These are phyloP conservation scores for Penicillium steckii DNA, from an alignment of 495 filamentous ascomycete species.

Conservation along the genomic window DNA sequence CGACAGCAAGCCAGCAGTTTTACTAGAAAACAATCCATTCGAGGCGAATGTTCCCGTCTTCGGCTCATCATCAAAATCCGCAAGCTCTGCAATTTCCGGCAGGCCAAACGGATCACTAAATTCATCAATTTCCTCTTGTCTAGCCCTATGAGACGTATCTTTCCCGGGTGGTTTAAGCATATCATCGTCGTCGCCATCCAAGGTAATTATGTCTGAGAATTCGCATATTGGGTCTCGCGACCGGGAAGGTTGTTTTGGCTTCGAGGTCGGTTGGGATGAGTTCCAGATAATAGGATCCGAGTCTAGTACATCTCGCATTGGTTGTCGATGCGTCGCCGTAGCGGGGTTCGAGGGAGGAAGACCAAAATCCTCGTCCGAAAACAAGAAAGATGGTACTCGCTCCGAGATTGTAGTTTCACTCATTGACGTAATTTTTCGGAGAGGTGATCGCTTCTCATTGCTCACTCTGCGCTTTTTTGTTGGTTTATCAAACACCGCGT, in stretches of 20 bases:
- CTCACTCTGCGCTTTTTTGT: constrained; percentile 45
- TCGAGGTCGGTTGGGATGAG: constrained; percentile 38
- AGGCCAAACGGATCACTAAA: constrained; percentile 37
- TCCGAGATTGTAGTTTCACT: constrained; percentile 2
- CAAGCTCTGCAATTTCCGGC: constrained; percentile 32
- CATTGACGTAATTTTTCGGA: not conserved
- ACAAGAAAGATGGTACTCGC: constrained; percentile 26
- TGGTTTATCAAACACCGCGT: constrained; percentile 37
- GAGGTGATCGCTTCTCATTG: constrained; percentile 13
- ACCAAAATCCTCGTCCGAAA: constrained; percentile 38
- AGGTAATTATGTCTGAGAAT: constrained; percentile 30
- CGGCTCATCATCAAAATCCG: constrained; percentile 8
- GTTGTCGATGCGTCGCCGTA: constrained; percentile 5
- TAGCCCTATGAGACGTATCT: not conserved
- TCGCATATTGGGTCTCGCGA: constrained; percentile 4
- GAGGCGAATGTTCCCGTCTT: constrained; percentile 1
- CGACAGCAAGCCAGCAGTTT: constrained; percentile 41
- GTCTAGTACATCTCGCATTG: constrained; percentile 24
- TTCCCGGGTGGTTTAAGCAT: constrained; percentile 10
- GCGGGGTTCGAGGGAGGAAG: constrained; percentile 21
- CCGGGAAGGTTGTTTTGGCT: not conserved
- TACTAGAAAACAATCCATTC: constrained; percentile 29
- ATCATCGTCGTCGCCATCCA: constrained; percentile 36
- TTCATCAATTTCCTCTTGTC: constrained; percentile 34
- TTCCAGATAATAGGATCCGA: constrained; percentile 56